Conservation (phyloP, 345 rosid genomes). For the Turnera subulata region DNA sequence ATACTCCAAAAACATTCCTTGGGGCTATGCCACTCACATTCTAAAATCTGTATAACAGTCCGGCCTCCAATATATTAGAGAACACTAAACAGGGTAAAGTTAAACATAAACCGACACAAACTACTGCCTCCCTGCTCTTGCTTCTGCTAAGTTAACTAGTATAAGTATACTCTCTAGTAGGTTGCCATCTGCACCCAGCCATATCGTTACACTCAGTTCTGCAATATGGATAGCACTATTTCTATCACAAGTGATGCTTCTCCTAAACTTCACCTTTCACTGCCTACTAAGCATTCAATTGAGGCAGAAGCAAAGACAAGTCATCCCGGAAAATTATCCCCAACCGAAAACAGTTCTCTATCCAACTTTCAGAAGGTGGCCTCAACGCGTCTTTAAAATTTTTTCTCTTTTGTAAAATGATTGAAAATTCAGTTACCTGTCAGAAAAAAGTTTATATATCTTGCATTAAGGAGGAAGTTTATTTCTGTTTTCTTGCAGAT, state of each 20-base stretch:
- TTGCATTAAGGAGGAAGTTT: neutral
- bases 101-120: neutral
- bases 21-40: neutral
- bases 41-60: neutral
- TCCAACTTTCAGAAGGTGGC: constrained; percentile 30
- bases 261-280: constrained; percentile 6
- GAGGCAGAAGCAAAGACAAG: constrained; percentile 9
- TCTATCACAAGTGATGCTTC: constrained; percentile 14
- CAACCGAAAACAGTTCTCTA: constrained; percentile 21
- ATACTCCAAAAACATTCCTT: neutral
- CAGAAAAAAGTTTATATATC: too few species aligned
- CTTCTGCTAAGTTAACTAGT: too few species aligned
- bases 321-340: neutral
- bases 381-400: neutral
- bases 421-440: neutral
- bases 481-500: constrained; percentile 19
- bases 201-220: neutral
- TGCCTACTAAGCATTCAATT: constrained; percentile 9
- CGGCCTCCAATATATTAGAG: neutral
- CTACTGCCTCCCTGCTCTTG: neutral
- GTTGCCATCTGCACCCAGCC: too few species aligned
- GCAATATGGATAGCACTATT: constrained; percentile 21
- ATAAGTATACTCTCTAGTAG: neutral
- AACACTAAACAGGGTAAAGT: neutral
- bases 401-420: neutral